Evolutionary conservation across 225 moss, liverwort and hornwort species (phyloP), one percentile per base, ranked within the genome.

Genomic region (Thuidium tamariscinum): DNA sequence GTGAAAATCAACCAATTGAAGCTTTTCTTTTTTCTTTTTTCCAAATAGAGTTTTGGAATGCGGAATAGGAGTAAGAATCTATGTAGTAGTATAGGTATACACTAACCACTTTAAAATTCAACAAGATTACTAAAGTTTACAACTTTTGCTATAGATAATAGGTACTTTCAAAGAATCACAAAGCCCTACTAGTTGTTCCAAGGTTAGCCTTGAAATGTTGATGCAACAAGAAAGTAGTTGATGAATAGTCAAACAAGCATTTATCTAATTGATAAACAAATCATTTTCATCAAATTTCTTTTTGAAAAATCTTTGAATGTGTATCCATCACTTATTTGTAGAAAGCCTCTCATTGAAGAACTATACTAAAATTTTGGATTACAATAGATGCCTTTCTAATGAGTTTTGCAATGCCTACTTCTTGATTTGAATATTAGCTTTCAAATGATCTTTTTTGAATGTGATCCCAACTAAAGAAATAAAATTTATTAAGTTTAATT

Each of bases 151-250:
- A n/a, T n/a, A n/a, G n/a, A n/a, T n/a, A n/a, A n/a, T n/a, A n/a
- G n/a, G n/a, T n/a, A n/a, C n/a, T n/a, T n/a, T n/a, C n/a, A n/a
- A n/a, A n/a, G n/a, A n/a, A n/a, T n/a, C n/a, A n/a, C n/a, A n/a
- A n/a, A n/a, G n/a, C n/a, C n/a, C n/a, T n/a, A n/a, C n/a, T n/a
- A n/a, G n/a, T 41, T 6, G 8, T 69, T 41, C 1, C 1, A 26
- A 11, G 4, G 14, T 69, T 41, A 23, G 10, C 7, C 12, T 1
- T 21, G 0, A 36, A 36, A 21, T 0, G 2, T 3, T 1, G 1
- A 36, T 36, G 9, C 0, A 36, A 1, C 2, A 3, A 39, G 1
- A 39, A 39, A 22, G 1, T 39, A 4, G 7, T 11, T 68, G 13
- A 39, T 39, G 39, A 68, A 68, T 68, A 39, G 23, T 68, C 13